Evolutionary conservation across 768 basidiomycete genomes (phyloP).

Genomic region (Trametes cinnabarina): DNA sequence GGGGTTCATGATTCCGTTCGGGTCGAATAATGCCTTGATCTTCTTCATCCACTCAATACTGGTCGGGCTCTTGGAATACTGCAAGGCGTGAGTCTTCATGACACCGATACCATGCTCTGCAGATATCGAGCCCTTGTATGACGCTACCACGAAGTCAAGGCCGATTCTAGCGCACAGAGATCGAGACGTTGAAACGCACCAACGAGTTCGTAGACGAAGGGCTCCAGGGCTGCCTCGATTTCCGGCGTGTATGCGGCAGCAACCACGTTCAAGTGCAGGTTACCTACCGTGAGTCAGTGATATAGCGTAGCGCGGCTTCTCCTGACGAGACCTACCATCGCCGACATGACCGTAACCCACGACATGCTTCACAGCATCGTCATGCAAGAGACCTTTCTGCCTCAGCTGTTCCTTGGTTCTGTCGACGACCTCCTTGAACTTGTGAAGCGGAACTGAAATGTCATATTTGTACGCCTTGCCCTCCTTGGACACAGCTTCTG

Average conservation of each 20-base stretch:
- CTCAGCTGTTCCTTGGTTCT: slow-evolving; percentile 67
- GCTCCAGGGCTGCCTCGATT: slow-evolving; percentile 85
- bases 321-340: slow-evolving; percentile 65
- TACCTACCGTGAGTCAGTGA: slow-evolving; percentile 49
- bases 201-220: slow-evolving; percentile 91
- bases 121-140: slow-evolving; percentile 85
- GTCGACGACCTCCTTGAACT: slow-evolving; percentile 88
- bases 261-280: slow-evolving; percentile 89
- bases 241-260: slow-evolving; percentile 81
- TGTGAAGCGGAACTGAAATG: slow-evolving; percentile 80
- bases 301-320: background rate
- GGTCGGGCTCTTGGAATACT: slow-evolving; percentile 77
- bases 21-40: slow-evolving; percentile 88
- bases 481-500: slow-evolving; percentile 90
- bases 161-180: slow-evolving; percentile 3
- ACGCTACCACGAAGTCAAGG: slow-evolving; percentile 41
- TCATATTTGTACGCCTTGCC: slow-evolving; percentile 98
- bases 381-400: slow-evolving; percentile 65
- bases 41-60: slow-evolving; percentile 88
- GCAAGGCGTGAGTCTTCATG: slow-evolving; percentile 88
- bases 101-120: slow-evolving; percentile 97
- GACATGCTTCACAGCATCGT: slow-evolving; percentile 77
- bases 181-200: slow-evolving; percentile 48
- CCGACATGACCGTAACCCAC: slow-evolving; percentile 97
- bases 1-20: slow-evolving; percentile 89